Conservation (phyloP, 2,329 filamentous ascomycete species). For the Hypoxylon sp. region DNA sequence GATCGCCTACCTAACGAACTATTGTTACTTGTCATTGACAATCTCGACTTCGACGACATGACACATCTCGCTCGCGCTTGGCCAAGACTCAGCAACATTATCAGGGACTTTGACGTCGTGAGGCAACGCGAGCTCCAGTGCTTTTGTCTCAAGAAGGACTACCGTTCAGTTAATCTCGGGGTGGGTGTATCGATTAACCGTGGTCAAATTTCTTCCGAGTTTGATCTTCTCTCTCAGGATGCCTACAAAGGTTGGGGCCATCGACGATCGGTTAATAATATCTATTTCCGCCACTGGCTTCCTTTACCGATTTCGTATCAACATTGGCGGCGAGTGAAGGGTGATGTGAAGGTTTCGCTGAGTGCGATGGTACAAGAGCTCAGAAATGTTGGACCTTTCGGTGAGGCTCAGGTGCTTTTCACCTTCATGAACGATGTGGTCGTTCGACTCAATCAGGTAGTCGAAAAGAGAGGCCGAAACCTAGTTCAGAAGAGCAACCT, state of each 20-base stretch:
- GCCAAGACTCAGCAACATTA: constrained; percentile 54
- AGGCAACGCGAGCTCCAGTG: constrained; percentile 63
- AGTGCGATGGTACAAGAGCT: constrained; percentile 49
- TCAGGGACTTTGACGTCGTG: constrained; percentile 57
- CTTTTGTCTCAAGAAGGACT: constrained; percentile 62
- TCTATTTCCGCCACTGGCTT: constrained; percentile 61
- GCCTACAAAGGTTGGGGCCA: constrained; percentile 58
- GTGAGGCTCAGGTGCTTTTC: constrained; percentile 58
- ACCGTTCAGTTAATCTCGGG: constrained; percentile 59
- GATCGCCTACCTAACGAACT: constrained; percentile 60
- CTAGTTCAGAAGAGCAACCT: constrained; percentile 57
- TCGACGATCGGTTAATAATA: constrained; percentile 60
- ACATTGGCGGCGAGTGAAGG: constrained; percentile 61
- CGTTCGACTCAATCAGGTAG: constrained; percentile 62
- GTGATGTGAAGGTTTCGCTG: constrained; percentile 50
- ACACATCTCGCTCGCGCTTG: constrained; percentile 57
- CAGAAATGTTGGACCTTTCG: constrained; percentile 41
- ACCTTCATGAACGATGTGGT: constrained; percentile 67
- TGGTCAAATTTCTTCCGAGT: constrained; percentile 61
- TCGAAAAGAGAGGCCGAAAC: constrained; percentile 47
- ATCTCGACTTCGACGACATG: constrained; percentile 57
- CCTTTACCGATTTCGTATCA: constrained; percentile 62
- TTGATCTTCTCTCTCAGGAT: constrained; percentile 63
- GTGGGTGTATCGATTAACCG: constrained; percentile 57
- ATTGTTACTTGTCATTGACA: constrained; percentile 55